Evolutionary conservation across 257 asterid species (phyloP).

Genomic region (Przewalskia tangutica): DNA sequence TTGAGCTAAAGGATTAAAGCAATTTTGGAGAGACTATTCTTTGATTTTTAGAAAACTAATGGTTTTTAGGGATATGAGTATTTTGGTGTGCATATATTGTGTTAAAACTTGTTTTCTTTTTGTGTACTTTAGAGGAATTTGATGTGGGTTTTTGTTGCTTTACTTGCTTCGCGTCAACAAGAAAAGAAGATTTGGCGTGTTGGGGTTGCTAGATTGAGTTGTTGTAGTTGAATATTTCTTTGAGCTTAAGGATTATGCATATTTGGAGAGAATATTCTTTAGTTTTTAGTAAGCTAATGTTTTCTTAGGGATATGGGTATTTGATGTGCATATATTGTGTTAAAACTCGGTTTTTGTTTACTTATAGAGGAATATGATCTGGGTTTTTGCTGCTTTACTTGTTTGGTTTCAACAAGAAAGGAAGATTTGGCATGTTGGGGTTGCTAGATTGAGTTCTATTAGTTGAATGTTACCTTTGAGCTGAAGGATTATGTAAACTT

Average conservation of each 20-base stretch:
- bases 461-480: neutral
- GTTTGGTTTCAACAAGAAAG: too few species aligned
- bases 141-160: neutral
- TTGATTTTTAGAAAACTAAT: neutral
- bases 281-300: neutral
- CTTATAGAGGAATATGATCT: neutral
- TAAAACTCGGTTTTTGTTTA: neutral
- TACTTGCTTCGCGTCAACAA: neutral
- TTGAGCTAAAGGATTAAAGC: neutral
- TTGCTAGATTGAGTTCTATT: neutral
- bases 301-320: neutral
- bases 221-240: neutral
- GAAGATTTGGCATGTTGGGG: neutral
- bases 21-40: neutral
- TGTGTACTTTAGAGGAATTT: neutral
- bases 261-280: neutral
- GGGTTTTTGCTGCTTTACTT: neutral
- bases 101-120: neutral
- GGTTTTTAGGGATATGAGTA: neutral
- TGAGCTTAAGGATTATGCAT: neutral
- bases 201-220: neutral
- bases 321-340: neutral
- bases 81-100: neutral
- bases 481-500: neutral
- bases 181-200: neutral